Percentiles rank a stretch among this genome's conserved stretches.
phyloP scores from a whole-genome alignment of 164 flowering plant species.

The Taxillus chinensis region DNA sequence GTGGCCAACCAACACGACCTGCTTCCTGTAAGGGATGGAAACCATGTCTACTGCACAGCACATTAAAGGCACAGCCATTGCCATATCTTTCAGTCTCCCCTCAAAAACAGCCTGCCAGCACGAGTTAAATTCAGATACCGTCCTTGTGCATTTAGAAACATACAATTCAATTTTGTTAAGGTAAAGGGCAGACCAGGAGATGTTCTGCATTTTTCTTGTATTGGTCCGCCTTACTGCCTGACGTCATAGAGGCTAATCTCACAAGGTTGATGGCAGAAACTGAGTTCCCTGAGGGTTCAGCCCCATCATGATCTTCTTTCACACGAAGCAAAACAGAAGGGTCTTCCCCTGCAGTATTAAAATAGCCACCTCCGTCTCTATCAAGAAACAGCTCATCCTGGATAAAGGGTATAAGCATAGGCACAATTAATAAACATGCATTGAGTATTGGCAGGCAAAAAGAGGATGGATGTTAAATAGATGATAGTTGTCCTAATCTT shows the following conservation, averaged over 20 bases:
- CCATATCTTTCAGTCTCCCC: constrained; percentile 52
- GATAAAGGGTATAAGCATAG: constrained; percentile 3
- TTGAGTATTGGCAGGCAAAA: no score
- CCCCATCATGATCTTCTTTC: constrained; percentile 97
- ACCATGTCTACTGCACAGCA: constrained; percentile 89
- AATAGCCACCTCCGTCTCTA: constrained; percentile 82
- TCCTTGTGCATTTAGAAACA: no score
- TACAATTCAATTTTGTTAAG: neutral
- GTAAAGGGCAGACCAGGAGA: constrained; percentile 45
- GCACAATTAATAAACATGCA: neutral
- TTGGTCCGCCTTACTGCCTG: constrained; percentile 25
- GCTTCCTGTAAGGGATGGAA: constrained; percentile 54
- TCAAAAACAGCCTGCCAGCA: constrained; percentile 73
- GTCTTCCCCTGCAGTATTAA: constrained; percentile 81
- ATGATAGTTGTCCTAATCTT: constrained; percentile 9
- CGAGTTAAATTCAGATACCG: neutral
- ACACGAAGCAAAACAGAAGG: constrained; percentile 83
- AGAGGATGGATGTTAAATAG: neutral
- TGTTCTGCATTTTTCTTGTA: constrained; percentile 65
- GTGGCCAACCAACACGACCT: constrained; percentile 73
- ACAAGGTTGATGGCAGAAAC: constrained; percentile 76
- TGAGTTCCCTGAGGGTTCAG: constrained; percentile 95
- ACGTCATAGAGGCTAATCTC: constrained; percentile 54
- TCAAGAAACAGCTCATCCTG: constrained; percentile 91
- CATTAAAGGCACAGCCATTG: constrained; percentile 88